Percentiles rank a stretch among this genome's conserved stretches.
These are phyloP conservation scores for Takakia lepidozioides DNA, from an alignment of 225 moss, liverwort and hornwort genomes.

Conservation along the genomic window DNA sequence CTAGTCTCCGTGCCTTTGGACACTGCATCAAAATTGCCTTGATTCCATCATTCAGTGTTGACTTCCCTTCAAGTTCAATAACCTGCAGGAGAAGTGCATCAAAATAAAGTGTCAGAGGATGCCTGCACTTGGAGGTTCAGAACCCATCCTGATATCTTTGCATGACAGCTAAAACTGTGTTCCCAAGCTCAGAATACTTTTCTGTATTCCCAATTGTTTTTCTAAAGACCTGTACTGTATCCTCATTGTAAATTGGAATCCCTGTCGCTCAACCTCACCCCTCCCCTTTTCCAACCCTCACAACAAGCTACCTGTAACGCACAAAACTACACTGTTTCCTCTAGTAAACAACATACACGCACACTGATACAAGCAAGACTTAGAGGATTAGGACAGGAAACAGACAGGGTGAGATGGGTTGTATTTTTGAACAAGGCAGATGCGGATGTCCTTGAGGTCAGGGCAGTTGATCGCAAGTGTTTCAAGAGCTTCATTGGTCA, in stretches of 20 bases:
- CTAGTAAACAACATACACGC: neutral
- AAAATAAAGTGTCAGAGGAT: too few relatives aligned
- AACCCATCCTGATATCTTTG: too few relatives aligned
- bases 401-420: slow-evolving; percentile 40
- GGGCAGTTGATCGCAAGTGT: slow-evolving; percentile 45
- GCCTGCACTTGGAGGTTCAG: too few relatives aligned
- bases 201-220: too few relatives aligned
- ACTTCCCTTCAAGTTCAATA: slow-evolving; percentile 54
- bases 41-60: slow-evolving; percentile 44
- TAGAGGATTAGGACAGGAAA: neutral
- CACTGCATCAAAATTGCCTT: slow-evolving; percentile 46
- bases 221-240: too few relatives aligned
- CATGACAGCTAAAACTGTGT: too few relatives aligned
- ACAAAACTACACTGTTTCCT: neutral
- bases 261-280: neutral
- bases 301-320: neutral
- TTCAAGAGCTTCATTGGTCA: slow-evolving; percentile 45
- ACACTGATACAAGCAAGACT: neutral
- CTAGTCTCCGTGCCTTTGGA: slow-evolving; percentile 34
- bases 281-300: neutral
- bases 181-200: too few relatives aligned
- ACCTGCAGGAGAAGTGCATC: too few relatives aligned
- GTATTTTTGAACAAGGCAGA: slow-evolving; percentile 60
- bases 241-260: neutral
- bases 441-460: slow-evolving; percentile 35